phyloP scores from a whole-genome alignment of 352 stramenopile species.

The Phytophthora hybrid region DNA sequence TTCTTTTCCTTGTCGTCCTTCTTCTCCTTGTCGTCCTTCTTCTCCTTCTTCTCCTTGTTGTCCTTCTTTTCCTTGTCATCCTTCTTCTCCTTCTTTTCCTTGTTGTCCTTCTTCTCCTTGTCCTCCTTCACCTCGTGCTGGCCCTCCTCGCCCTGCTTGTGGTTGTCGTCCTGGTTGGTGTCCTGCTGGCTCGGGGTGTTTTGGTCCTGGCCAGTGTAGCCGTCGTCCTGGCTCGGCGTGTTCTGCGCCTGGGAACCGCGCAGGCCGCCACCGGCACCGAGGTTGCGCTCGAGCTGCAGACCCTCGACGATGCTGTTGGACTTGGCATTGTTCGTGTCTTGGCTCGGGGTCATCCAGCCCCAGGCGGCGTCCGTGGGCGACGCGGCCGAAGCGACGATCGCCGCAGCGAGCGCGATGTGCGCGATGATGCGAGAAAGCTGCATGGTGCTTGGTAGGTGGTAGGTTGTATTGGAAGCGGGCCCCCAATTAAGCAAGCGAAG shows the following conservation, averaged over 20 bases:
- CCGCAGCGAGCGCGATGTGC: not conserved
- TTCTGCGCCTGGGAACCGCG: not conserved
- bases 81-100: slow-evolving; percentile 9
- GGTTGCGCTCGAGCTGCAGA: slow-evolving; percentile 6
- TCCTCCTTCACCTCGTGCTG: not conserved
- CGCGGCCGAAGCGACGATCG: slow-evolving; percentile 8
- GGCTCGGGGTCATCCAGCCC: not conserved
- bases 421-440: slow-evolving; percentile 22
- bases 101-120: too few species aligned
- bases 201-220: slow-evolving; percentile 2
- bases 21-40: not conserved
- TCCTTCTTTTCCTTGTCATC: slow-evolving; percentile 2
- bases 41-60: not conserved
- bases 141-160: slow-evolving; percentile 4
- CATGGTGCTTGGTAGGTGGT: slow-evolving; percentile 6
- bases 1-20: slow-evolving; percentile 3
- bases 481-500: not conserved
- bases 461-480: slow-evolving; percentile 8
- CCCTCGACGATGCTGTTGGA: slow-evolving; percentile 5
- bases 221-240: slow-evolving; percentile 3
- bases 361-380: slow-evolving; percentile 6
- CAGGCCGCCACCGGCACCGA: slow-evolving; percentile 9
- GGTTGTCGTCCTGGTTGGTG: slow-evolving; percentile 10
- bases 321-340: not conserved
- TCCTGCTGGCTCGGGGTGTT: slow-evolving; percentile 10